Conservation (phyloP, 805 yeast species). For the Lachancea kluyveri region DNA sequence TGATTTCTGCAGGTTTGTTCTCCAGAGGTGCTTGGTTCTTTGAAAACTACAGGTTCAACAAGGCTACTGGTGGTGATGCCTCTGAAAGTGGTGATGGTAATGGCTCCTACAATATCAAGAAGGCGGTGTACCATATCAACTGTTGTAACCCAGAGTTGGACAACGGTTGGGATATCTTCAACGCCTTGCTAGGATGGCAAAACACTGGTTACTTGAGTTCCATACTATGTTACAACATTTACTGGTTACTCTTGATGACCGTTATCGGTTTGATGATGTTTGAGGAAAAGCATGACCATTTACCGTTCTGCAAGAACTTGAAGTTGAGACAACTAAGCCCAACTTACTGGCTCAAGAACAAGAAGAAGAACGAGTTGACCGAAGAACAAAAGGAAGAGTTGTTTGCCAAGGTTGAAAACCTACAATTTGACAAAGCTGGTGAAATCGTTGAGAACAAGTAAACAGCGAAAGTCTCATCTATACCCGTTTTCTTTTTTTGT, state of each 20-base stretch:
- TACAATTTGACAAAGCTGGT: constrained; percentile 34
- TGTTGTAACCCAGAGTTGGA: constrained; percentile 92
- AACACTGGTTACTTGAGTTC: constrained; percentile 94
- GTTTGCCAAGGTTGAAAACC: constrained; percentile 38
- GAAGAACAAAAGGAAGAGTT: constrained; percentile 47
- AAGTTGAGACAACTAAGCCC: constrained; percentile 56
- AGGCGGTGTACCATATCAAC: constrained; percentile 91
- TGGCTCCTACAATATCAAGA: constrained; percentile 80
- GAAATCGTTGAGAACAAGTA: too few species aligned
- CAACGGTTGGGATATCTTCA: constrained; percentile 96
- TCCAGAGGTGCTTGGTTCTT: constrained; percentile 92
- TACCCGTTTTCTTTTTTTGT: too few species aligned
- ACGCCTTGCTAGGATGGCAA: constrained; percentile 94
- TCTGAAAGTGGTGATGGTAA: constrained; percentile 91
- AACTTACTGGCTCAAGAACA: constrained; percentile 62
- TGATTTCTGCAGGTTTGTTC: constrained; percentile 88
- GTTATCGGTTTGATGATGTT: constrained; percentile 57
- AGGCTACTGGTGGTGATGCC: constrained; percentile 87
- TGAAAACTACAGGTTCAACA: constrained; percentile 59
- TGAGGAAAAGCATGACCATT: constrained; percentile 80
- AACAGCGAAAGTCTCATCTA: too few species aligned
- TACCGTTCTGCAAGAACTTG: constrained; percentile 56
- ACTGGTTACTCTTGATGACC: constrained; percentile 70
- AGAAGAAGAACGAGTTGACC: constrained; percentile 54
- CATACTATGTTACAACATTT: constrained; percentile 77